Evolutionary conservation across 768 basidiomycete genomes (phyloP).

Genomic region (Rhizopogon rudus): DNA sequence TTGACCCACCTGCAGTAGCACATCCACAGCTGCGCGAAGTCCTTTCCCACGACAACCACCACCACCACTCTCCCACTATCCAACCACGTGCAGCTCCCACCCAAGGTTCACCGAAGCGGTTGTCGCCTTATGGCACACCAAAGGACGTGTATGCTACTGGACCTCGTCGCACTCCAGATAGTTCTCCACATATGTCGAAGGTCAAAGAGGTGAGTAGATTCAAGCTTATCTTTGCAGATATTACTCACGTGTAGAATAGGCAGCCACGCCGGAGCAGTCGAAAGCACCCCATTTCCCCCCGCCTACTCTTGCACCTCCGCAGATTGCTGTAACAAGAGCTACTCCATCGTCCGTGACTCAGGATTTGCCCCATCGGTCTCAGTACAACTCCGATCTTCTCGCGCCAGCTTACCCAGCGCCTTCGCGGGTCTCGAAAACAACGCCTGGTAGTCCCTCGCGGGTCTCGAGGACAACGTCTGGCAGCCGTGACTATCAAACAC

Average conservation of each 20-base stretch:
- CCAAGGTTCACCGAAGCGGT: constrained; percentile 19
- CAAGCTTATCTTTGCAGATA: neutral
- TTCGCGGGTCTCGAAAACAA: constrained; percentile 17
- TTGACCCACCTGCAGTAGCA: constrained; percentile 13
- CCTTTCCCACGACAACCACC: constrained; percentile 25
- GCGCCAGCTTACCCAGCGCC: constrained; percentile 23
- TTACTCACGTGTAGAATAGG: constrained; percentile 13
- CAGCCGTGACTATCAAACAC: constrained; percentile 16
- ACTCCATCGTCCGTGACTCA: constrained; percentile 16
- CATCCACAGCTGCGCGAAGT: constrained; percentile 27
- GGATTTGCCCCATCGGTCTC: constrained; percentile 18
- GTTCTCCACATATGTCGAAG: constrained; percentile 17
- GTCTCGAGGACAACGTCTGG: constrained; percentile 18
- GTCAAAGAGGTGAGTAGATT: constrained; percentile 21
- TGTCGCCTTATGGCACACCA: constrained; percentile 11
- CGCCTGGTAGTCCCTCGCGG: constrained; percentile 11
- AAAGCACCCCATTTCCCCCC: constrained; percentile 7
- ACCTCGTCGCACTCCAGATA: constrained; percentile 14
- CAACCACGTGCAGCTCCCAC: constrained; percentile 21
- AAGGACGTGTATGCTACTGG: constrained; percentile 15
- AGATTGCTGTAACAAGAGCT: constrained; percentile 26
- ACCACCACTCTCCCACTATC: constrained; percentile 4
- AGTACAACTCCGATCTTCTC: constrained; percentile 19
- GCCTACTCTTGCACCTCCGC: constrained; percentile 14
- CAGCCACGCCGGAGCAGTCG: constrained; percentile 16